These are phyloP conservation scores for Coprinopsis cinerea DNA, from an alignment of 768 basidiomycete species.

Conservation along the genomic window DNA sequence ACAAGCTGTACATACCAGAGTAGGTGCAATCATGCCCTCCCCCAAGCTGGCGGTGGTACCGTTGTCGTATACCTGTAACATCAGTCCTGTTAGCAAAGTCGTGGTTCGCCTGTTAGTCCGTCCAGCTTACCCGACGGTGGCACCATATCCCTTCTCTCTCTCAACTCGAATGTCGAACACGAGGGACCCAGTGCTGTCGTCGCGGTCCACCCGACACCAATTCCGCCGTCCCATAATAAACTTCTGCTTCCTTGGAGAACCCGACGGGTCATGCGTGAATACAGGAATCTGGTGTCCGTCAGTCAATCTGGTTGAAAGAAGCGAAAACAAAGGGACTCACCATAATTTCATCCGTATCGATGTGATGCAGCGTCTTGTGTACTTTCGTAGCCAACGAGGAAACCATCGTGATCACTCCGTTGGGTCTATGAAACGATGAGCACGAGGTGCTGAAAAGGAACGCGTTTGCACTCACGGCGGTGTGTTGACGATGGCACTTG, in stretches of 20 bases:
- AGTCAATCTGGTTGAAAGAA: not conserved
- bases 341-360: conserved; percentile 85
- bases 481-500: conserved; percentile 97
- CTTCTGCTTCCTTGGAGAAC: conserved; percentile 66
- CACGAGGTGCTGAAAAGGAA: not conserved
- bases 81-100: conserved; percentile 5
- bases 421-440: conserved; percentile 41
- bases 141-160: conserved; percentile 73
- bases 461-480: conserved; percentile 74
- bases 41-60: conserved; percentile 34
- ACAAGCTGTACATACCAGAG: not conserved
- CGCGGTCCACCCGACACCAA: conserved; percentile 71
- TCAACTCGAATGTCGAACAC: conserved; percentile 85
- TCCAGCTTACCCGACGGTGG: conserved; percentile 67
- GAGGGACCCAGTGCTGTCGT: conserved; percentile 53
- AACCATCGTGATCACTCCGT: conserved; percentile 72
- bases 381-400: conserved; percentile 71
- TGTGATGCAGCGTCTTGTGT: conserved; percentile 81
- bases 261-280: conserved; percentile 74
- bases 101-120: not conserved
- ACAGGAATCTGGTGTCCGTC: conserved; percentile 53
- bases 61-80: conserved; percentile 37
- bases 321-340: conserved; percentile 28
- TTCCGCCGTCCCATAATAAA: conserved; percentile 87
- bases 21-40: not conserved